Conservation (phyloP, 139 green algal genomes). For the Coelastrella sp. region DNA sequence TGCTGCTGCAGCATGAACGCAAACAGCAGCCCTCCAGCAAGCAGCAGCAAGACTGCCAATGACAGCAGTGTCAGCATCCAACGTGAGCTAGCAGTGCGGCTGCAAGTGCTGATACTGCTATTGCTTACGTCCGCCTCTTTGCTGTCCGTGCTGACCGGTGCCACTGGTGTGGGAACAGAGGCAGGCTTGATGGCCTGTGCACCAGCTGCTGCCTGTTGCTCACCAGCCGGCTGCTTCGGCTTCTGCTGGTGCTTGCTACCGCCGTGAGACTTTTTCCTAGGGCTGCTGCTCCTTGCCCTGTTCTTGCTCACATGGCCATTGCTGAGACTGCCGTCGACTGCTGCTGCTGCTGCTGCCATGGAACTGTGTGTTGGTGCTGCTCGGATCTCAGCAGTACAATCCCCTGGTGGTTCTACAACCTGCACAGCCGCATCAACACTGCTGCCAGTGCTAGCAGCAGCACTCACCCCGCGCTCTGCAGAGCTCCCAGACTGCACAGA, state of each 20-base stretch:
- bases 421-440: neutral
- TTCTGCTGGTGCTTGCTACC: neutral
- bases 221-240: neutral
- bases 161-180: neutral
- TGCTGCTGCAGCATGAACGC: neutral
- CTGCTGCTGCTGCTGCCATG: conserved; percentile 6
- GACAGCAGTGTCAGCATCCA: neutral
- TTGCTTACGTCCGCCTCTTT: neutral
- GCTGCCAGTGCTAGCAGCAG: neutral
- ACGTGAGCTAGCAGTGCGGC: neutral
- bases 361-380: neutral
- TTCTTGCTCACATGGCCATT: neutral
- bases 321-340: neutral
- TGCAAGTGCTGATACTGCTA: conserved; percentile 19
- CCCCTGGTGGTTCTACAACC: neutral
- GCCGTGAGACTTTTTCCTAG: neutral
- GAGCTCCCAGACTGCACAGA: neutral
- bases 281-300: neutral
- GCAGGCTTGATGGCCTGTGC: neutral
- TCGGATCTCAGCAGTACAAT: neutral
- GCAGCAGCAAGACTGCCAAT: neutral
- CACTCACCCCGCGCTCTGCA: neutral
- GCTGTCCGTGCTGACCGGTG: neutral
- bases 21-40: neutral
- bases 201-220: neutral